Conservation (phyloP, 345 rosid species). For the Corchorus olitorius region DNA sequence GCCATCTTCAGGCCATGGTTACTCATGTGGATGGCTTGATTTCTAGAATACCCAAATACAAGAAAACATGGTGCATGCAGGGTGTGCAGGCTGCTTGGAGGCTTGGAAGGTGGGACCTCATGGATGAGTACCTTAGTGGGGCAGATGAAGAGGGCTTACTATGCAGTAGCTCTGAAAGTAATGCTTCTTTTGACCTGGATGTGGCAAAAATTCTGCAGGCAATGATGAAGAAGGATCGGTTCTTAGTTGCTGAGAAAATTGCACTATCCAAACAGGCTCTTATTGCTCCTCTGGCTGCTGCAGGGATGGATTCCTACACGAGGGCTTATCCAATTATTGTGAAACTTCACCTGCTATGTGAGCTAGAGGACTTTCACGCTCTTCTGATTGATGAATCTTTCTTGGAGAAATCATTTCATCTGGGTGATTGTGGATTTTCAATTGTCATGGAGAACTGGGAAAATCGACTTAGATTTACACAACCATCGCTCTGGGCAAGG, state of each 20-base stretch:
- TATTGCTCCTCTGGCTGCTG: slow-evolving; percentile 99
- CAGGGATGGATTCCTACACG: slow-evolving; percentile 95
- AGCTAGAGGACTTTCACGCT: slow-evolving; percentile 80
- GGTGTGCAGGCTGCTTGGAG: slow-evolving; percentile 99
- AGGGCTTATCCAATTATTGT: slow-evolving; percentile 93
- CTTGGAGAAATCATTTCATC: slow-evolving; percentile 73
- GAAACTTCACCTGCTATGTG: slow-evolving; percentile 86
- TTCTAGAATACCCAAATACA: slow-evolving; percentile 83
- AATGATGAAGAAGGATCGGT: slow-evolving; percentile 89
- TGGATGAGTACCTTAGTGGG: slow-evolving; percentile 91
- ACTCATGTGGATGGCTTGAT: slow-evolving; percentile 93
- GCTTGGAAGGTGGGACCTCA: slow-evolving; percentile 95
- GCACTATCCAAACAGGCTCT: slow-evolving; percentile 85
- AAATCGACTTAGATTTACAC: slow-evolving; percentile 84
- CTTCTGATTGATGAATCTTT: slow-evolving; percentile 75
- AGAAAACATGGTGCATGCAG: slow-evolving; percentile 99
- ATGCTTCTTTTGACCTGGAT: slow-evolving; percentile 95
- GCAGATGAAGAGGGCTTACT: slow-evolving; percentile 81
- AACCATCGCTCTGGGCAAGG: slow-evolving; percentile 92
- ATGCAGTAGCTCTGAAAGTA: slow-evolving; percentile 92
- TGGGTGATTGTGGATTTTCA: slow-evolving; percentile 56
- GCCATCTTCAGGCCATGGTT: slow-evolving; percentile 98
- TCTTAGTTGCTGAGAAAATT: slow-evolving; percentile 75
- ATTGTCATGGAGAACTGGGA: slow-evolving; percentile 80
- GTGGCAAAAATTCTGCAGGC: slow-evolving; percentile 92